A percentile compares a stretch with the other conserved stretches of the same genome.
Evolutionary conservation across 2,329 filamentous ascomycete species (phyloP).

Genomic region (Blastomyces parvus): DNA sequence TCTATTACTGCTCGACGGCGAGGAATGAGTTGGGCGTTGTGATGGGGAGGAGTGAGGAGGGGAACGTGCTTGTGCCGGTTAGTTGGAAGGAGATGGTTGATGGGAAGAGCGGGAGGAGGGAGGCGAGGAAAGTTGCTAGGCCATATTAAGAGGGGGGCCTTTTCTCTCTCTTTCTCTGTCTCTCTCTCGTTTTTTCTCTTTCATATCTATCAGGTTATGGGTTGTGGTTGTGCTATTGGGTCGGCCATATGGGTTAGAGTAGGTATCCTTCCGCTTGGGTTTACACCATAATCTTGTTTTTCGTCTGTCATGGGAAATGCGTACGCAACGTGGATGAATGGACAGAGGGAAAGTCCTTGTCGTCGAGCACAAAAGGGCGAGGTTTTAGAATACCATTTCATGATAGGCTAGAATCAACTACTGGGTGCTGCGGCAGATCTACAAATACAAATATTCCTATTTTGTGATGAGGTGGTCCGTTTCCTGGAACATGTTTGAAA

Average conservation of each 20-base stretch:
- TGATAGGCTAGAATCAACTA: not conserved
- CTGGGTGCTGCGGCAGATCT: not conserved
- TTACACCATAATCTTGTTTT: not conserved
- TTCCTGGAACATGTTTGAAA: not conserved
- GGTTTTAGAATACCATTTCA: not conserved
- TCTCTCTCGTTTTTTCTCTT: not conserved
- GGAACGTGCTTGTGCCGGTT: constrained; percentile 83
- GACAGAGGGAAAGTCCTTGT: not conserved
- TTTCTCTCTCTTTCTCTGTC: not conserved
- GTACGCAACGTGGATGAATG: not conserved
- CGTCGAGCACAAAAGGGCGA: not conserved
- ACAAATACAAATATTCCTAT: not conserved
- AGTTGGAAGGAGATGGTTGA: constrained; percentile 95
- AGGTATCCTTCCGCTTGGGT: not conserved
- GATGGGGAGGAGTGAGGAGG: constrained; percentile 78
- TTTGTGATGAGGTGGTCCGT: not conserved
- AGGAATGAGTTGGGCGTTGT: constrained; percentile 88
- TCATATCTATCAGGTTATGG: not conserved
- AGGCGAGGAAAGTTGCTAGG: constrained; percentile 87
- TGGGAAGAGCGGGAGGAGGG: constrained; percentile 64
- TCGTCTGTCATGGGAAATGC: no score
- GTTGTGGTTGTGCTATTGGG: not conserved
- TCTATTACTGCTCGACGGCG: constrained; percentile 90
- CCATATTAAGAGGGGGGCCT: constrained; percentile 53
- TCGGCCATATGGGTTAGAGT: not conserved